Conservation (phyloP, 805 yeast genomes). For the Candida ascalaphidarum region DNA sequence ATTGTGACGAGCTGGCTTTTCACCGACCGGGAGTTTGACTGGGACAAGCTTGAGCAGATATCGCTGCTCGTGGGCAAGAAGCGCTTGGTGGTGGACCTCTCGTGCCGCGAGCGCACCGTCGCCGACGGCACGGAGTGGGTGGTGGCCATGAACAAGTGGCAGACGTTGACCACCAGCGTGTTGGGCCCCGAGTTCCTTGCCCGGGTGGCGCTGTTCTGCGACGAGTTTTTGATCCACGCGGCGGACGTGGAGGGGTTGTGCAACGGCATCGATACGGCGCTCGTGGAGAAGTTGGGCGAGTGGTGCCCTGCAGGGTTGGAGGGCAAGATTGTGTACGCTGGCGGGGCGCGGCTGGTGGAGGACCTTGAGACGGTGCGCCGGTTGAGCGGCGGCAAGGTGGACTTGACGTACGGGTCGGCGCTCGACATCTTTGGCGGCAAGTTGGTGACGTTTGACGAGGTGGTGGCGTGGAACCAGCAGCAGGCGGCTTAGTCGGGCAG, state of each 20-base stretch:
- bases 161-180: conserved; percentile 64
- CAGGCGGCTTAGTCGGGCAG: neutral
- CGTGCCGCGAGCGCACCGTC: conserved; percentile 52
- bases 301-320: conserved; percentile 57
- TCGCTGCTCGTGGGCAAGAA: conserved; percentile 51
- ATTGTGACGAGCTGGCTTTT: conserved; percentile 91
- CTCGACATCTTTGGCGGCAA: conserved; percentile 92
- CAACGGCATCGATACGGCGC: conserved; percentile 77
- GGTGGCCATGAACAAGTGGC: conserved; percentile 99
- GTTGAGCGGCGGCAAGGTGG: conserved; percentile 77
- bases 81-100: conserved; percentile 77
- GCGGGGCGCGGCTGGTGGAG: conserved; percentile 75
- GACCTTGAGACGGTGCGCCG: conserved; percentile 62
- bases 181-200: conserved; percentile 47
- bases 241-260: conserved; percentile 98
- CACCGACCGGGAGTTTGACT: conserved; percentile 37
- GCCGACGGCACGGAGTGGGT: conserved; percentile 48
- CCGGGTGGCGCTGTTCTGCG: conserved; percentile 54
- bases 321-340: conserved; percentile 86
- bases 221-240: conserved; percentile 90
- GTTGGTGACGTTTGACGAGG: conserved; percentile 67
- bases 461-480: conserved; percentile 62
- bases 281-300: conserved; percentile 63
- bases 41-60: conserved; percentile 45
- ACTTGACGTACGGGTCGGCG: conserved; percentile 88